These are phyloP conservation scores for Globisporangium cederbergense DNA, from an alignment of 352 stramenopile species.

Conservation along the genomic window DNA sequence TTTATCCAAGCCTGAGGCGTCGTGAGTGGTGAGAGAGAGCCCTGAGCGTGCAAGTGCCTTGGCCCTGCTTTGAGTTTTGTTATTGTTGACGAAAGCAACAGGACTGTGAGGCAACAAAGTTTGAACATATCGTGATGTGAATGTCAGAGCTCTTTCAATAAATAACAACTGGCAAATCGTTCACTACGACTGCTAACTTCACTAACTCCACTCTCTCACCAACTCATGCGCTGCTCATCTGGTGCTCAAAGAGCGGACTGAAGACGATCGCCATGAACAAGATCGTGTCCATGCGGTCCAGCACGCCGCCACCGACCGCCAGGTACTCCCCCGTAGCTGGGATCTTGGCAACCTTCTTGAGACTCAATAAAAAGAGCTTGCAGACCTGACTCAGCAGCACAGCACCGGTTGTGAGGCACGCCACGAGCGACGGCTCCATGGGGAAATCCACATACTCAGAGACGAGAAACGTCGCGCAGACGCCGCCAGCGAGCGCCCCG, in stretches of 20 bases:
- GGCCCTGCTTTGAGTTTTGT: neutral
- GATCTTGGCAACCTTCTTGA: slow-evolving; percentile 62
- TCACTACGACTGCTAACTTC: neutral
- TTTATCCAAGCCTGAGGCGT: neutral
- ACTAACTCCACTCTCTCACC: neutral
- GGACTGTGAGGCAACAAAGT: too few relatives aligned
- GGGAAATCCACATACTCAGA: slow-evolving; percentile 35
- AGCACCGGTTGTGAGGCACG: slow-evolving; percentile 27
- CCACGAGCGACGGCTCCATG: slow-evolving; percentile 29
- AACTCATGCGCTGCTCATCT: slow-evolving; percentile 18
- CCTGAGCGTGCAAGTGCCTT: neutral
- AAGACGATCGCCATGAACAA: slow-evolving; percentile 61
- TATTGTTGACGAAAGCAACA: neutral
- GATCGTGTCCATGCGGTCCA: slow-evolving; percentile 57
- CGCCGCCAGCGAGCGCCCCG: slow-evolving; percentile 36
- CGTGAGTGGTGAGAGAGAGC: neutral
- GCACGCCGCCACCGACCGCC: slow-evolving; percentile 39
- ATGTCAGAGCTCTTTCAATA: neutral
- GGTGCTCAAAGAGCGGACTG: slow-evolving; percentile 40
- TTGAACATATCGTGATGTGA: neutral
- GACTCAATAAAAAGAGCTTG: slow-evolving; percentile 56
- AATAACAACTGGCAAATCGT: slow-evolving; percentile 2
- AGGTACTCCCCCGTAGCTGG: slow-evolving; percentile 41
- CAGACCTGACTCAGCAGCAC: slow-evolving; percentile 43
- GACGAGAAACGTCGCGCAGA: slow-evolving; percentile 28